These are phyloP conservation scores for Mucor sp. DNA, from an alignment of 371 early-diverging fungal genomes.

Conservation along the genomic window DNA sequence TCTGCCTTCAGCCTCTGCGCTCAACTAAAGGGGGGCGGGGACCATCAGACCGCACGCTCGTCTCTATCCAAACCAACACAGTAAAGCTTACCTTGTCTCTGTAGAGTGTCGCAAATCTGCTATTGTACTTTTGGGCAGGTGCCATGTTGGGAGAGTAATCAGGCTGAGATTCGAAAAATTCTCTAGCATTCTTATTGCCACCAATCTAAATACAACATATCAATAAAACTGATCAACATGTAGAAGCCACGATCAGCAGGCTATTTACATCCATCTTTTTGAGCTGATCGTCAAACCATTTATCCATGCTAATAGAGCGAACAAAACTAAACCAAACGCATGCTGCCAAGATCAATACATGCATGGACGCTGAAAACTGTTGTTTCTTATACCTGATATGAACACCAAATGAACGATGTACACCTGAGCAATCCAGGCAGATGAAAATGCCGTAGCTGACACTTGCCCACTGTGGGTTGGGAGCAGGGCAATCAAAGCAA, in stretches of 20 bases:
- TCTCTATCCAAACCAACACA: neutral
- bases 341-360: neutral
- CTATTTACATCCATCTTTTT: conserved; percentile 82
- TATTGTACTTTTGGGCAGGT: conserved; percentile 84
- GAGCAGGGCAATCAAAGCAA: conserved; percentile 85
- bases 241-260: neutral
- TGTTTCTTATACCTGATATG: conserved; percentile 85
- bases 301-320: conserved; percentile 98
- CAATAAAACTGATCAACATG: neutral
- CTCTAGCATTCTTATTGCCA: conserved; percentile 89
- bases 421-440: conserved; percentile 96
- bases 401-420: conserved; percentile 93
- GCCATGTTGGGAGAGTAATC: conserved; percentile 81
- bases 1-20: conserved; percentile 77
- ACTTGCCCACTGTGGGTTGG: conserved; percentile 94
- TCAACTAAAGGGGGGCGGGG: conserved; percentile 53
- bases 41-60: neutral
- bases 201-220: conserved; percentile 63
- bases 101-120: conserved; percentile 86
- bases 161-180: conserved; percentile 85
- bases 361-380: no score
- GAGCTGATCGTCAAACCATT: conserved; percentile 95
- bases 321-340: conserved; percentile 73
- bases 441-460: conserved; percentile 96
- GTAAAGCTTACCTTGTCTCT: conserved; percentile 75